These are phyloP conservation scores for Sporisorium reilianum DNA, from an alignment of 1,284 basidiomycete species.

Conservation along the genomic window DNA sequence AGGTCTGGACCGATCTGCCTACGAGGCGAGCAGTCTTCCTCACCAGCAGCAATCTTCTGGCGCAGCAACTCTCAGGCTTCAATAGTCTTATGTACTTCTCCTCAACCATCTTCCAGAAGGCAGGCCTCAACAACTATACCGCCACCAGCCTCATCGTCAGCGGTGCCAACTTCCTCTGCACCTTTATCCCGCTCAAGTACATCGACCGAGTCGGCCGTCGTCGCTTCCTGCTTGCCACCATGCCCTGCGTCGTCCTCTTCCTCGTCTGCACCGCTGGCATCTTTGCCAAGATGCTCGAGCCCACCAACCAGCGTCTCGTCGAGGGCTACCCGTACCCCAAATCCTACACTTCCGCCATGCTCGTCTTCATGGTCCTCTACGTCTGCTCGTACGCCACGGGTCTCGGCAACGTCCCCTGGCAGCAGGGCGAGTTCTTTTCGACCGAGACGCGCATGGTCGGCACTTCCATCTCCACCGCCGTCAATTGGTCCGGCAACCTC, in stretches of 20 bases:
- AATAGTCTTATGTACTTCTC: slow-evolving; percentile 70
- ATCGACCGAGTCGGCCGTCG: slow-evolving; percentile 83
- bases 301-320: slow-evolving; percentile 78
- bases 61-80: slow-evolving; percentile 70
- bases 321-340: slow-evolving; percentile 77
- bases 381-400: slow-evolving; percentile 80
- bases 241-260: slow-evolving; percentile 82
- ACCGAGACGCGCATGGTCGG: slow-evolving; percentile 80
- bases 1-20: slow-evolving; percentile 46
- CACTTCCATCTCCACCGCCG: slow-evolving; percentile 77
- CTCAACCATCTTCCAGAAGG: slow-evolving; percentile 67
- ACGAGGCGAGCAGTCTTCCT: slow-evolving; percentile 46
- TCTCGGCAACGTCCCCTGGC: slow-evolving; percentile 83
- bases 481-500: slow-evolving; percentile 83
- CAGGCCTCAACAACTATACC: slow-evolving; percentile 69
- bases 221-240: slow-evolving; percentile 80
- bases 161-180: slow-evolving; percentile 77
- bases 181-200: slow-evolving; percentile 79
- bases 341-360: slow-evolving; percentile 78
- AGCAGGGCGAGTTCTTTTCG: slow-evolving; percentile 84
- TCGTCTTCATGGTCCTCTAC: slow-evolving; percentile 83
- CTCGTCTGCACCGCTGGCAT: slow-evolving; percentile 79
- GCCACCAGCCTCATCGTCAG: slow-evolving; percentile 66
- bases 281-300: slow-evolving; percentile 79
- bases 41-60: slow-evolving; percentile 41